Conservation (phyloP, 495 filamentous ascomycete species). For the Paragyromitra xinjiangensis region DNA sequence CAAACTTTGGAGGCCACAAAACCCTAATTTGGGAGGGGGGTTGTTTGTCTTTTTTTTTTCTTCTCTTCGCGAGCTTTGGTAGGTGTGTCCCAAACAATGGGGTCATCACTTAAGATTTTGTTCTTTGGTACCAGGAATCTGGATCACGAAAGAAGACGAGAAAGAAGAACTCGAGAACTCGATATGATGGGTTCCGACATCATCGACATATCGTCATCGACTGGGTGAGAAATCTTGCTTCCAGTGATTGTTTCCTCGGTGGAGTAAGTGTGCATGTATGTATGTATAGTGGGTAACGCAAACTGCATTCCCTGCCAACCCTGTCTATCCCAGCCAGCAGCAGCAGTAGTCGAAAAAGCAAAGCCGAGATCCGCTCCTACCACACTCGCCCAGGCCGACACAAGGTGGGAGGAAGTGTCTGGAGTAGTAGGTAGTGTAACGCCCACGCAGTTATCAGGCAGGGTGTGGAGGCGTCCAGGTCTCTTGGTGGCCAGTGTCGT, state of each 20-base stretch:
- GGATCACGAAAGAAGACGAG: slow-evolving; percentile 33
- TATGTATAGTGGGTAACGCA: slow-evolving; percentile 3
- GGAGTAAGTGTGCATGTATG: background rate
- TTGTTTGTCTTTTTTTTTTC: slow-evolving; percentile 7
- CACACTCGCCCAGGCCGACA: slow-evolving; percentile 19
- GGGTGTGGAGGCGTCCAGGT: slow-evolving; percentile 25
- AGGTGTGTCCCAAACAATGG: slow-evolving; percentile 33
- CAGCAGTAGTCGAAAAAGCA: slow-evolving; percentile 47
- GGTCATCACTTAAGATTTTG: slow-evolving; percentile 28
- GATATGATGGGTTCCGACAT: slow-evolving; percentile 46
- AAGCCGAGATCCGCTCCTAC: slow-evolving; percentile 42
- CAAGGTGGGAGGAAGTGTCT: slow-evolving; percentile 10
- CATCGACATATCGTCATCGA: slow-evolving; percentile 47
- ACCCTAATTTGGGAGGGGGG: background rate
- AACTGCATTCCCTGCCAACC: slow-evolving; percentile 28
- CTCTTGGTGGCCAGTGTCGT: slow-evolving; percentile 19
- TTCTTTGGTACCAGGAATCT: slow-evolving; percentile 46
- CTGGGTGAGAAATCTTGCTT: slow-evolving; percentile 40
- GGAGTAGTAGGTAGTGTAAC: background rate
- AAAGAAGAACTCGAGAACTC: slow-evolving; percentile 22
- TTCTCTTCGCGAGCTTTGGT: background rate
- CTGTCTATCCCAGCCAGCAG: slow-evolving; percentile 12
- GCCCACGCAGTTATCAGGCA: slow-evolving; percentile 36
- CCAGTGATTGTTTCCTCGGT: slow-evolving; percentile 31
- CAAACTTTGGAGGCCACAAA: no score